Conservation (phyloP, 257 asterid species). For the Capsicum rhomboideum region DNA sequence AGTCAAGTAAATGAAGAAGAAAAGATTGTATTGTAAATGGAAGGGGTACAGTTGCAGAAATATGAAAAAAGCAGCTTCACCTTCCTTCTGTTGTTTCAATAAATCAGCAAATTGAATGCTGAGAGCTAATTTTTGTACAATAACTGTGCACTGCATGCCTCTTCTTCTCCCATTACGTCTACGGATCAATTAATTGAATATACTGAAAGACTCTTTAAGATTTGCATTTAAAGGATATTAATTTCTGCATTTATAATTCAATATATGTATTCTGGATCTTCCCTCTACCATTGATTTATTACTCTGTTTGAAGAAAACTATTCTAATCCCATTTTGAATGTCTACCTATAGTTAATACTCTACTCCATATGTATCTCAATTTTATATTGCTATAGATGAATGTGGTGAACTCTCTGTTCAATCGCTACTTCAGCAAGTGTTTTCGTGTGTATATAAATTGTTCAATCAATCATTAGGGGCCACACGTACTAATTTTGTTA, state of each 20-base stretch:
- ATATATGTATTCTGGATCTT: background rate
- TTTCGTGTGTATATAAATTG: background rate
- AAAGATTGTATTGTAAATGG: background rate
- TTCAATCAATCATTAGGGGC: background rate
- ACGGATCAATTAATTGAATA: background rate
- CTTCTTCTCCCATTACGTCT: background rate
- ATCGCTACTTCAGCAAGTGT: background rate
- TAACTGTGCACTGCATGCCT: background rate
- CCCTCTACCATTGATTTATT: background rate
- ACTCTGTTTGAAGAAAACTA: background rate
- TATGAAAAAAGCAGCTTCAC: background rate
- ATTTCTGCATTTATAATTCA: background rate
- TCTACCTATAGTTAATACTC: too few relatives aligned
- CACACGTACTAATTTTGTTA: background rate
- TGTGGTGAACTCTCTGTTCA: background rate
- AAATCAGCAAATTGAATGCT: background rate
- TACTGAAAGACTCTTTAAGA: background rate
- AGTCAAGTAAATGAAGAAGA: background rate
- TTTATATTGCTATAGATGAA: background rate
- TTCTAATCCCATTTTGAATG: background rate
- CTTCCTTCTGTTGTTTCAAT: background rate
- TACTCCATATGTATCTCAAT: background rate
- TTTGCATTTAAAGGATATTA: background rate
- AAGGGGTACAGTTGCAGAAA: background rate
- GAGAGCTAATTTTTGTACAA: background rate